Base-by-base conservation (phyloP, 2,329 filamentous ascomycete genomes). In the Xylaria sp. region DNA sequence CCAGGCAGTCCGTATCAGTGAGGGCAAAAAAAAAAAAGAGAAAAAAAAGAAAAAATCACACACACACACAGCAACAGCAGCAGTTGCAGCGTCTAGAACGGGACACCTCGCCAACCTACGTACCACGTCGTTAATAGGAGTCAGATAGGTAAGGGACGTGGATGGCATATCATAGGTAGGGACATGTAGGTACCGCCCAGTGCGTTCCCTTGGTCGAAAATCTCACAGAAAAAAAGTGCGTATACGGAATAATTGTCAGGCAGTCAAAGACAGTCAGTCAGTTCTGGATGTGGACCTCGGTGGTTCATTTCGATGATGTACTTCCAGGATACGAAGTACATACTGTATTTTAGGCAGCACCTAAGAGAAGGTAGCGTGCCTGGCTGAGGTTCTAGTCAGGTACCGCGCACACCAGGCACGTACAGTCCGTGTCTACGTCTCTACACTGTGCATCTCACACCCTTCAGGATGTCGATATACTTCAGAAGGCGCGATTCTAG, bases 171-270 rank as follows among this genome's bases (percentile, higher is more conserved):
- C 23, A 30, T 30, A 30, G 23, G 23, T 30, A 30, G 23, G 23
- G 23, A 30, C 23, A 3, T 30, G 50, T 42, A 55, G 37, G 58
- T 60, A 57, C 55, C 50, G 49, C 37, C 55, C 58, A 50, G 54
- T 52, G 57, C 39, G 57, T 62, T 62, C 48, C 55, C 30, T 60
- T 58, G 57, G 49, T 47, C 52, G 59, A 61, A 54, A 54, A 55
- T 37, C 47, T 18, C 42, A 53, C 35, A 37, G 35, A 48, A 50
- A 55, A n/a, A 50, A 52, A 42, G 37, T 10, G 37, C 7, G 37
- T 42, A 9, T 42, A 9, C 37, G 11, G 37, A 13, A 30, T 30
- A 30, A 30, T 30, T 30, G 23, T 30, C 37, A 42, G 37, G 9
- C 37, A 42, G 37, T 10, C 37, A 42, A 42, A 42, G 37, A 42